Conservation (phyloP, 345 rosid species). For the Syzygium oleosum region DNA sequence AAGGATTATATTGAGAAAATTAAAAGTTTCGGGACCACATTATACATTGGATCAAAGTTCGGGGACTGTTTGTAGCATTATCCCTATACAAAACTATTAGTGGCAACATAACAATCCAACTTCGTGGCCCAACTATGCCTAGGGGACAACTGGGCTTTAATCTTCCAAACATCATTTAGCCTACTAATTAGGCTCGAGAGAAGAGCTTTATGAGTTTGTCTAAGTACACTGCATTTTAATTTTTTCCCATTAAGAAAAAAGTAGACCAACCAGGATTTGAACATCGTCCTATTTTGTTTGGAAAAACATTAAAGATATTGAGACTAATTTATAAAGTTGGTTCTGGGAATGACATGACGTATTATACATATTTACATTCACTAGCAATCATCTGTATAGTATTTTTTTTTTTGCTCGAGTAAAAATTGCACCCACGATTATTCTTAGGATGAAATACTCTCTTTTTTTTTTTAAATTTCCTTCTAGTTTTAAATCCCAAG, state of each 20-base stretch:
- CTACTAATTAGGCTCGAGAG: neutral
- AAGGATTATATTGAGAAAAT: no score
- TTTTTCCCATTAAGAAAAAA: no score
- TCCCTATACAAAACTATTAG: no score
- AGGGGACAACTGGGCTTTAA: neutral
- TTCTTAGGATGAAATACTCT: neutral
- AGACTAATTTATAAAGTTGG: neutral
- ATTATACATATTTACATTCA: neutral
- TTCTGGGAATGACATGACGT: neutral
- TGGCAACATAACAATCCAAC: no score
- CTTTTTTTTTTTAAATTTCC: neutral
- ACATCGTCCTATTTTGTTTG: neutral
- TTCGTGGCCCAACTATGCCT: neutral
- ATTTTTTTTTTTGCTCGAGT: neutral
- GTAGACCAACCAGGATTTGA: no score
- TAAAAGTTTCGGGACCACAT: no score
- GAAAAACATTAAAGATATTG: neutral
- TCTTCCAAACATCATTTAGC: neutral
- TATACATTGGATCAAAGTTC: no score
- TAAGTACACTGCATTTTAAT: no score
- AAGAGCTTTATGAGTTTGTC: no score
- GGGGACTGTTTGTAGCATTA: no score
- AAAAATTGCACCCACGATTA: neutral
- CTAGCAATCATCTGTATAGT: neutral
- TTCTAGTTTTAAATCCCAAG: neutral